Evolutionary conservation across 768 basidiomycete species (phyloP), one percentile per base, ranked within the genome.

Genomic region (Neoboletus brunneissimus): DNA sequence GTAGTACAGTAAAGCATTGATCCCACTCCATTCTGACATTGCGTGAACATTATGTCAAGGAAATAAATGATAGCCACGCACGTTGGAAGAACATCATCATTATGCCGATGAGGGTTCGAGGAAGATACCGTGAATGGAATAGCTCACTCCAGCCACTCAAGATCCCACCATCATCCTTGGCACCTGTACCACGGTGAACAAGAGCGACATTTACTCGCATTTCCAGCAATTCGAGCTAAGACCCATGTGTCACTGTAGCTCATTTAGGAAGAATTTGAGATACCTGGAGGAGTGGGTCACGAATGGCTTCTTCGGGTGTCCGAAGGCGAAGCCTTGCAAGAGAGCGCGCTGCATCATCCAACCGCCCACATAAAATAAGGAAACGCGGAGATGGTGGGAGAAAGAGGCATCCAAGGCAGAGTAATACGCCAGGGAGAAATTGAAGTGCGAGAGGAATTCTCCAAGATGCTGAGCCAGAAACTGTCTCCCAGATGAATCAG

Each of bases 41-140:
- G 2, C 3, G 16, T 56, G 12, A 55, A 32, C 46, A 49, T 18
- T 8, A n/a, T 44, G n/a, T 20, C 31, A 45, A 47, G 32, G 16
- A 25, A 51, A 53, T 18, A 49, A n/a, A 32, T 40, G 8, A 46
- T 44, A 23, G 3, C 46, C 18, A 72, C 85, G 40, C 60, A 89
- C 90, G 91, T 71, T 93, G 91, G 63, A 91, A 92, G 50, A 89
- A 83, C 86, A 91, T 90, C 61, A 91, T 81, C 65, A 84, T 70
- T 9, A 89, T 75, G 3, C 88, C 89, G 38, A 91, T 81, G 65
- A 81, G 69, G 0, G 90, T 91, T 34, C 89, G 78, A 51, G 78
- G 73, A 16, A 82, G 71, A 64, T 86, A 85, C 52, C 79, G 79
- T 1, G 62, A 66, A 8, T 71, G 71, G 54, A 88, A 85, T 10